Conservation (phyloP, 2,329 filamentous ascomycete species). For the Aspergillus sp. region DNA sequence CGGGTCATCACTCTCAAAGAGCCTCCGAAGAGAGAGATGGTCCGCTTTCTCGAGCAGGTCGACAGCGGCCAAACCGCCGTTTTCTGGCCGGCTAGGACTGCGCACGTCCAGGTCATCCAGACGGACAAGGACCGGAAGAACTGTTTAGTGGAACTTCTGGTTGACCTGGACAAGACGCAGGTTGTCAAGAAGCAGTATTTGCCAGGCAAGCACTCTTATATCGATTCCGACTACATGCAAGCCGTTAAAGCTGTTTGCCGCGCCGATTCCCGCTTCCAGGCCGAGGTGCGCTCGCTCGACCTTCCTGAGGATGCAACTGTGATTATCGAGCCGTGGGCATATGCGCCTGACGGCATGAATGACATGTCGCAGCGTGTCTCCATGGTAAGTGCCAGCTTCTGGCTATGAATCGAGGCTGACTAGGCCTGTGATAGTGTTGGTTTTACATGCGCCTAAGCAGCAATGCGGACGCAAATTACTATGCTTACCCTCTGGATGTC, state of each 20-base stretch:
- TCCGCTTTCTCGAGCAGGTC: conserved; percentile 38
- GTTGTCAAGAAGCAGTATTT: conserved; percentile 12
- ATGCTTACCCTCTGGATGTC: conserved; percentile 49
- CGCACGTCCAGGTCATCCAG: conserved; percentile 30
- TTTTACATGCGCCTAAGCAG: conserved; percentile 34
- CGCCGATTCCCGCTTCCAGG: conserved; percentile 34
- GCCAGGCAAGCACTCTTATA: conserved; percentile 17
- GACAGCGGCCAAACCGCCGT: conserved; percentile 18
- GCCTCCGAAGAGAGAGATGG: conserved; percentile 41
- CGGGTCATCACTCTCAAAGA: conserved; percentile 44
- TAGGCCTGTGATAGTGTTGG: conserved; percentile 10
- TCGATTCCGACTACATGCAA: conserved; percentile 38
- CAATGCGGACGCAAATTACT: conserved; percentile 45
- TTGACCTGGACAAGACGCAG: conserved; percentile 11
- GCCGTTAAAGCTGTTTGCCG: conserved; percentile 41
- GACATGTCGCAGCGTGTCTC: conserved; percentile 38
- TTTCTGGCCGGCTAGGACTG: conserved; percentile 25
- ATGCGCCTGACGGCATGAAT: conserved; percentile 42
- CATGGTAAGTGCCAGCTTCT: conserved; percentile 34
- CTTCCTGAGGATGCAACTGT: conserved; percentile 39
- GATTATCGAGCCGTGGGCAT: conserved; percentile 48
- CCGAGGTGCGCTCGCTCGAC: conserved; percentile 28
- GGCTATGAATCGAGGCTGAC: not conserved
- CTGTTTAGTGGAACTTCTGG: conserved; percentile 13
- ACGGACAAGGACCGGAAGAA: conserved; percentile 4